Conservation (phyloP, 306 rosid genomes). For the Fragaria ananassa region DNA sequence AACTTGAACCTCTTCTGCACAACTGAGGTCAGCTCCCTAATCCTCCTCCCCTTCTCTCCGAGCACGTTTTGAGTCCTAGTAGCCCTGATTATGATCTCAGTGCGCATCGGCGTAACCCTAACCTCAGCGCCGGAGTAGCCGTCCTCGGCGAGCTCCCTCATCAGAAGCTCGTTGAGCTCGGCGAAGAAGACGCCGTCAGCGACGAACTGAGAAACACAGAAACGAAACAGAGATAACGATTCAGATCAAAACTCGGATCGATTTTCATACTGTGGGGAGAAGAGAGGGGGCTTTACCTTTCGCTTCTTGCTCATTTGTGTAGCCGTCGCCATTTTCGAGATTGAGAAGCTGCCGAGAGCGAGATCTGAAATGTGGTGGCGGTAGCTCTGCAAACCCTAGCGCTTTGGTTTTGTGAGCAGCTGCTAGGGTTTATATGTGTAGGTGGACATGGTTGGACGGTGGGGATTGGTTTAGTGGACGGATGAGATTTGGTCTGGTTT, state of each 20-base stretch:
- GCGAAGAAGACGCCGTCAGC: constrained; percentile 81
- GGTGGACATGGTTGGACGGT: constrained; percentile 22
- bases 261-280: not conserved
- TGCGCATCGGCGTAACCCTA: constrained; percentile 72
- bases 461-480: constrained; percentile 16
- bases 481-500: constrained; percentile 11
- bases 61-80: constrained; percentile 59
- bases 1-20: constrained; percentile 75
- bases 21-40: constrained; percentile 66
- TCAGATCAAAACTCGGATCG: not conserved
- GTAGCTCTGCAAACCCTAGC: constrained; percentile 48
- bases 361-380: constrained; percentile 19
- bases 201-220: constrained; percentile 41
- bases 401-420: not conserved
- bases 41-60: constrained; percentile 74
- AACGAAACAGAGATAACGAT: not conserved
- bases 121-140: constrained; percentile 84
- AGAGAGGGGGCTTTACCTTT: constrained; percentile 36
- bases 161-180: constrained; percentile 67
- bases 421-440: constrained; percentile 8
- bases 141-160: constrained; percentile 71
- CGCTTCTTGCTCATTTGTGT: constrained; percentile 75
- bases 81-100: constrained; percentile 64
- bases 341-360: constrained; percentile 4
- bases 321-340: constrained; percentile 34